Percentiles rank a stretch among this genome's conserved stretches.
Evolutionary conservation across 768 basidiomycete species (phyloP).

Genomic region (Termitomyces sp.): DNA sequence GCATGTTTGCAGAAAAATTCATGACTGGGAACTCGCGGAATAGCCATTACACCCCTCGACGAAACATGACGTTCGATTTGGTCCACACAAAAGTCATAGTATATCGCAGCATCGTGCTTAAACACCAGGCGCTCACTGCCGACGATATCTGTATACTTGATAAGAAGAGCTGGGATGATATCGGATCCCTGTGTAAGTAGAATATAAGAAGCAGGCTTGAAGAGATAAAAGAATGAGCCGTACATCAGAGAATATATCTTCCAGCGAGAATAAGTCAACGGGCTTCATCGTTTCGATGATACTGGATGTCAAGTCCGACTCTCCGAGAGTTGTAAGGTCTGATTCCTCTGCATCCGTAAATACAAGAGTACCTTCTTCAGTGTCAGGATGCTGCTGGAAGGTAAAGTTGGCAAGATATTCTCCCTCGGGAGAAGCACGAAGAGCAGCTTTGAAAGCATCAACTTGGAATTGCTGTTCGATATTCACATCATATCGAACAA

Average conservation of each 20-base stretch:
- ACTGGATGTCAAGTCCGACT: neutral
- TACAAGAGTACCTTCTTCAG: conserved; percentile 1
- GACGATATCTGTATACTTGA: conserved; percentile 8
- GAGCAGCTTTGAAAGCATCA: conserved; percentile 1
- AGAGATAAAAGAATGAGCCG: neutral
- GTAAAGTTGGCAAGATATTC: neutral
- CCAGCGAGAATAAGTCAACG: conserved; percentile 6
- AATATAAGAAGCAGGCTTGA: neutral
- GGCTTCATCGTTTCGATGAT: neutral
- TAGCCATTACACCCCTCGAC: conserved; percentile 4
- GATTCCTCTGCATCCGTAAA: neutral
- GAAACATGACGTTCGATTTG: conserved; percentile 1
- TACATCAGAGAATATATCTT: conserved; percentile 5
- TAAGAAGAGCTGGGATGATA: conserved; percentile 9
- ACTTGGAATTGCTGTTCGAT: conserved; percentile 2
- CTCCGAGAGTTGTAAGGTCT: neutral
- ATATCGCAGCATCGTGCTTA: conserved; percentile 9
- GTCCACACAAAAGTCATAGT: conserved; percentile 10
- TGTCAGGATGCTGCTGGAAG: neutral
- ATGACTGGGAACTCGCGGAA: conserved; percentile 1
- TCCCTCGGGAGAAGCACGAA: neutral
- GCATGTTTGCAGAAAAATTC: conserved; percentile 10
- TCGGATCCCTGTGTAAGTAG: neutral
- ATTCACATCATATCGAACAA: neutral
- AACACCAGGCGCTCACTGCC: conserved; percentile 1